Percentiles rank a stretch among this genome's conserved stretches.
These are phyloP conservation scores for Bjerkandera adusta DNA, from an alignment of 1,284 basidiomycete genomes.

Conservation along the genomic window DNA sequence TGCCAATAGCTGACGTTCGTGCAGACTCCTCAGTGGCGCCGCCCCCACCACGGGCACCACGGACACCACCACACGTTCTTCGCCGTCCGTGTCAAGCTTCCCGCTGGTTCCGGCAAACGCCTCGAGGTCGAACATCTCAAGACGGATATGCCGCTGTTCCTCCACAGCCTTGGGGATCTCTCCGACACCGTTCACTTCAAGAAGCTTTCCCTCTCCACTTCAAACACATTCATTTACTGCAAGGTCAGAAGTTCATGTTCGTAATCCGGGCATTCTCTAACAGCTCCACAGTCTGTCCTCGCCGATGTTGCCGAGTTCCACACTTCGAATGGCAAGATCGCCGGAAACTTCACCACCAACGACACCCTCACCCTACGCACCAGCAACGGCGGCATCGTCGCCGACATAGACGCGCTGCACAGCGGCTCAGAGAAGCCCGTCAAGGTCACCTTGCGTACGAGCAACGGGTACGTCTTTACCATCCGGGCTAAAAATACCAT, in stretches of 20 bases:
- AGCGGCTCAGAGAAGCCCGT: constrained; percentile 23
- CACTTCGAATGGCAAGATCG: constrained; percentile 36
- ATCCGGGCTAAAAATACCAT: too few relatives aligned
- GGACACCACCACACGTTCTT: constrained; percentile 15
- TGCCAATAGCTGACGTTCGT: background rate
- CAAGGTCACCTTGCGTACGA: constrained; percentile 26
- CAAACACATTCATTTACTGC: constrained; percentile 18
- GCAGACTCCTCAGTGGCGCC: constrained; percentile 17
- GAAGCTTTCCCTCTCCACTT: constrained; percentile 14
- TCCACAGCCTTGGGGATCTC: constrained; percentile 22
- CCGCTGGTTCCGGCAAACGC: constrained; percentile 3
- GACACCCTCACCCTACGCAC: constrained; percentile 35
- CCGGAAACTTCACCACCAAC: constrained; percentile 39
- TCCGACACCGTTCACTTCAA: constrained; percentile 18
- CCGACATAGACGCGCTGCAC: constrained; percentile 34
- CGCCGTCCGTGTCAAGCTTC: constrained; percentile 21
- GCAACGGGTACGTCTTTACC: constrained; percentile 35
- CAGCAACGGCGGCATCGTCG: constrained; percentile 34
- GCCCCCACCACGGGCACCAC: constrained; percentile 5
- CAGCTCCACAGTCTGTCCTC: constrained; percentile 30
- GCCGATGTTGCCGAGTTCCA: constrained; percentile 27
- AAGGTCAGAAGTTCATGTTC: constrained; percentile 13
- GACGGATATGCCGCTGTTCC: constrained; percentile 23
- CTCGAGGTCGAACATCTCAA: constrained; percentile 19
- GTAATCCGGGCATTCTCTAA: background rate